Base-by-base conservation (phyloP, 73 alveolate genomes). In the Diophrys appendiculata region DNA sequence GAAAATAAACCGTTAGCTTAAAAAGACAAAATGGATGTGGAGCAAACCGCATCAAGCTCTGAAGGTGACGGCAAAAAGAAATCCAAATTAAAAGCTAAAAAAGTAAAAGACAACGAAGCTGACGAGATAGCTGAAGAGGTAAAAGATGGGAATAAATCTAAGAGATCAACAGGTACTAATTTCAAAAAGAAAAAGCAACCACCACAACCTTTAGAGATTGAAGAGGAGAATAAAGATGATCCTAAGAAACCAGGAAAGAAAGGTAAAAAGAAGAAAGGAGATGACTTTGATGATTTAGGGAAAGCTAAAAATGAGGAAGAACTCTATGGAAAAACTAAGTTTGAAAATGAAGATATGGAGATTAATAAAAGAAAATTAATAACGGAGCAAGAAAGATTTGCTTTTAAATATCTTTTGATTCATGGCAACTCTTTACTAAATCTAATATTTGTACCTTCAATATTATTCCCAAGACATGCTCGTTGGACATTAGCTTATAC, bases 391-490 rank as follows among this genome's bases (percentile, higher is more conserved):
- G n/a, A n/a, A n/a, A n/a, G n/a, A n/a, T n/a, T n/a, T n/a, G n/a
- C 31, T 33, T 70, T 70, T 30, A 11, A 30, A 33, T 33, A 70
- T 70, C 2, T 70, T 11, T 70, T 29, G n/a, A 33, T 70, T 22
- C 78, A 70, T n/a, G 78, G 78, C 3, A 77, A 69, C 27, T 33
- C 71, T 77, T 52, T 77, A n/a, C 70, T 52, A 22, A 77, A 77
- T 33, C 29, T 77, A 8, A 13, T 77, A 1, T 33, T 27, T 30
- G 71, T 65, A 22, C 32, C 30, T 31, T 77, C 86, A 34, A 25
- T 34, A 29, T n/a, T 77, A 24, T 34, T 27, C 53, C 86, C 86
- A 28, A 33, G 86, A 8, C 77, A 77, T 33, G 86, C 52, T 1
- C 18, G 86, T 8, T 70, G 69, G 22, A 64, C 77, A 1, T 33